Base-by-base conservation (phyloP, 768 basidiomycete species). In the Tephrocybe sp. region DNA sequence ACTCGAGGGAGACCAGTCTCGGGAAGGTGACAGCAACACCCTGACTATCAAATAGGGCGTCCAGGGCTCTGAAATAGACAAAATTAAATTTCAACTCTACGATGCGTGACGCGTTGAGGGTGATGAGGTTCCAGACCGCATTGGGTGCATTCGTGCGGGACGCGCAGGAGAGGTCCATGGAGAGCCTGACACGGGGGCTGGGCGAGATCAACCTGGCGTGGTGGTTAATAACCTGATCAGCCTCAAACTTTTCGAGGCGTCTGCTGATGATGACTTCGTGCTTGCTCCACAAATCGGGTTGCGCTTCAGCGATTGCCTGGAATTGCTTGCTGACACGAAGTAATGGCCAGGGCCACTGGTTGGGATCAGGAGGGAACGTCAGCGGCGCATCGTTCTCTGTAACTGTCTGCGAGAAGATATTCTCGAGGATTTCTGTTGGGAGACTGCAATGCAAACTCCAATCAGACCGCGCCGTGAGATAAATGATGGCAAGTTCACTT, bases 301-400 rank as follows among this genome's bases (percentile, higher is more conserved):
- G 17, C 11, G 34, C 28, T n/a, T 10, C 20, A 4, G 50, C 50
- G 37, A 51, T 28, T 11, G 42, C 50, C 17, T 45, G 20, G 36
- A 42, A 51, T 33, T 51, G 43, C 28, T 51, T 51, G 25, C 32
- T 51, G 44, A 51, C 50, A 7, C 43, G 44, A 4, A 51, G 37
- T 5, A 51, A 18, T 10, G 50, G 50, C 43, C 42, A 51, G 26
- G 50, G 50, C 50, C 50, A 51, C 11, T 51, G 43, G 11, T 33
- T 37, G 23, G 26, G 23, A 18, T 45, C 42, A 3, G 43, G 24
- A 32, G 42, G 50, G 10, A 45, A 51, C 25, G 17, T 39, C 12
- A 45, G 18, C 1, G 33, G 21, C 21, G 45, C 44, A 32, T 20
- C 32, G 23, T 15, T 34, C 4, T 33, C 25, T 28, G 39, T 21